These are phyloP conservation scores for Fusarium stilboides DNA, from an alignment of 2,329 filamentous ascomycete genomes.

Conservation along the genomic window DNA sequence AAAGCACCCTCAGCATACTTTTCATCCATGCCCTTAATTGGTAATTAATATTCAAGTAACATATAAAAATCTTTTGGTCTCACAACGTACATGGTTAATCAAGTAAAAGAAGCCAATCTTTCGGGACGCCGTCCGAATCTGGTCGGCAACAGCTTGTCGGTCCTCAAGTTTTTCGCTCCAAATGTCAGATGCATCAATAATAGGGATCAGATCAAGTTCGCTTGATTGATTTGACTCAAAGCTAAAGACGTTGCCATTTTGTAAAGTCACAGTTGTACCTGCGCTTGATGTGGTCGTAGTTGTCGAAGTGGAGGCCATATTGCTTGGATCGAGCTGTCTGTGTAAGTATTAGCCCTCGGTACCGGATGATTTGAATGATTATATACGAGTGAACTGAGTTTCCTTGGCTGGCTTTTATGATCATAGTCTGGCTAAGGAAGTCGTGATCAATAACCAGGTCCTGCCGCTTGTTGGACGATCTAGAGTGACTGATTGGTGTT, in stretches of 20 bases:
- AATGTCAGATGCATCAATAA: conserved; percentile 5
- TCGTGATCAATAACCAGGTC: no score
- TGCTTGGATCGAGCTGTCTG: background rate
- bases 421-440: background rate
- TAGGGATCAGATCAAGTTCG: conserved; percentile 1
- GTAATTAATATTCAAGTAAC: background rate
- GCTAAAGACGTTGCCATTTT: conserved; percentile 8
- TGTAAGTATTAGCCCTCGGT: no score
- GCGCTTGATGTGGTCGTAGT: background rate
- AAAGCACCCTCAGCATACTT: conserved; percentile 52
- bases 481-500: no score
- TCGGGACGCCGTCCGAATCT: conserved; percentile 2
- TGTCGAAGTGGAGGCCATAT: background rate
- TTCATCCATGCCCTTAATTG: conserved; percentile 45
- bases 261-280: conserved; percentile 1
- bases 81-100: background rate
- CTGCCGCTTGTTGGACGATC: no score
- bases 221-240: background rate
- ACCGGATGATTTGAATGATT: no score
- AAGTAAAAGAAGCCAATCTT: conserved; percentile 10
- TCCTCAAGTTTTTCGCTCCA: conserved; percentile 6
- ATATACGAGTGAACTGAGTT: no score
- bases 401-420: background rate
- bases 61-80: background rate
- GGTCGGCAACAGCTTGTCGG: background rate